A percentile compares a stretch with the other conserved stretches of the same genome.
Conservation (phyloP, 2,329 filamentous ascomycete genomes). For the Fusarium multiceps region DNA sequence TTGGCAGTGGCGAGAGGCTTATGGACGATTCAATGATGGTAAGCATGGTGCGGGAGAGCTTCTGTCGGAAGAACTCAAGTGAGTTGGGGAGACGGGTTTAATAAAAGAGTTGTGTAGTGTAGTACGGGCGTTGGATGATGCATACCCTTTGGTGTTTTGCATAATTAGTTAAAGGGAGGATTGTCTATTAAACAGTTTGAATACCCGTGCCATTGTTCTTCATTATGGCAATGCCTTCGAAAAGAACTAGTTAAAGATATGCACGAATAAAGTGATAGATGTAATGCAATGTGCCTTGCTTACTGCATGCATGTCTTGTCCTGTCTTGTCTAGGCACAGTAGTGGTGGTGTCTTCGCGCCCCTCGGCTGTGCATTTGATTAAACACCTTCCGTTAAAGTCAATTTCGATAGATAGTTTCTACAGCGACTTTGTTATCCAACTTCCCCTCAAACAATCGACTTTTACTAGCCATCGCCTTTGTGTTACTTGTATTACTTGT, state of each 20-base stretch:
- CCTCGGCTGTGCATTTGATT: constrained; percentile 13
- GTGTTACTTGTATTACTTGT: background rate
- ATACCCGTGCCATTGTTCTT: background rate
- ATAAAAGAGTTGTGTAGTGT: constrained; percentile 17
- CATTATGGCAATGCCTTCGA: background rate
- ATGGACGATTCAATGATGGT: constrained; percentile 45
- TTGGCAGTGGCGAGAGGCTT: constrained; percentile 50
- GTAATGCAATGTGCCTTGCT: constrained; percentile 3
- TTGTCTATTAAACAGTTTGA: background rate
- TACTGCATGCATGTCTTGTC: constrained; percentile 1
- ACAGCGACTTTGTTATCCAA: constrained; percentile 13
- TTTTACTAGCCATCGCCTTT: background rate
- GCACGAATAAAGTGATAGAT: background rate
- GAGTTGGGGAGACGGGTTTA: background rate
- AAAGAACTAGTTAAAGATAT: background rate
- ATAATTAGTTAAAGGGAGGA: background rate
- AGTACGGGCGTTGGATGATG: constrained; percentile 33
- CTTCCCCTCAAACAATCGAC: background rate
- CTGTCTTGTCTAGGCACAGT: background rate
- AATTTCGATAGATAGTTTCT: constrained; percentile 10
- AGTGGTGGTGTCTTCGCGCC: constrained; percentile 2
- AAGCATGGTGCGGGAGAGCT: constrained; percentile 11
- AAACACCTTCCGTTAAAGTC: background rate
- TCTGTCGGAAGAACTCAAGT: constrained; percentile 49
- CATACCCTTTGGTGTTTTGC: constrained; percentile 30